Percentiles rank a stretch among this genome's conserved stretches.
Conservation (phyloP, 345 rosid genomes). For the Balakata baccata region DNA sequence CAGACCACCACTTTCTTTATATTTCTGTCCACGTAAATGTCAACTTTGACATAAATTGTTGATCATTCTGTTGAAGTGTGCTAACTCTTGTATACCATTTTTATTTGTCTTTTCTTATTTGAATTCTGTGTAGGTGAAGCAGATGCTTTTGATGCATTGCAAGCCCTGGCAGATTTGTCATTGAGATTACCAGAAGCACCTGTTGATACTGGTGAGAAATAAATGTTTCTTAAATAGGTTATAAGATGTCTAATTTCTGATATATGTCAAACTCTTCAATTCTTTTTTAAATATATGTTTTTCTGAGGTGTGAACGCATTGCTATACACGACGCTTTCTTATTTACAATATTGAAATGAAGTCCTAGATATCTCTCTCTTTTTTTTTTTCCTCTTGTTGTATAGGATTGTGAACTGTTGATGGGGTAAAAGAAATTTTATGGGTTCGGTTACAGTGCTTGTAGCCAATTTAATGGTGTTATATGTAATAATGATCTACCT, state of each 20-base stretch:
- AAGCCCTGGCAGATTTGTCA: conserved; percentile 77
- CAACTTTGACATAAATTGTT: conserved; percentile 9
- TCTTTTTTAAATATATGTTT: background rate
- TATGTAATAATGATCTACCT: background rate
- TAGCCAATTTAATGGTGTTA: background rate
- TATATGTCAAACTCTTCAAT: background rate
- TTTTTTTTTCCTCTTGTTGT: background rate
- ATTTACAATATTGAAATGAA: background rate
- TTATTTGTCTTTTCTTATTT: conserved; percentile 6
- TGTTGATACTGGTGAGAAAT: conserved; percentile 56
- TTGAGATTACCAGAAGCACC: conserved; percentile 63
- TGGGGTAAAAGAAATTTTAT: background rate
- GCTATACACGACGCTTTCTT: background rate
- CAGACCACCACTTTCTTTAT: background rate
- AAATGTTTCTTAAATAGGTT: conserved; percentile 18
- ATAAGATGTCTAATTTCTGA: background rate
- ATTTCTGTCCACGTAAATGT: conserved; percentile 10
- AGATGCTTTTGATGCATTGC: conserved; percentile 65
- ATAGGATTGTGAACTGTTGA: background rate
- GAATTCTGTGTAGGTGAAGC: conserved; percentile 50
- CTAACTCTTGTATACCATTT: background rate
- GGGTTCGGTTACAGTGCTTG: background rate
- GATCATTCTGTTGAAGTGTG: background rate
- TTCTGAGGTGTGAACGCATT: background rate
- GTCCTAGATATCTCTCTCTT: background rate